These are phyloP conservation scores for Corymbia calophylla DNA, from an alignment of 441 rosid genomes.

Conservation along the genomic window DNA sequence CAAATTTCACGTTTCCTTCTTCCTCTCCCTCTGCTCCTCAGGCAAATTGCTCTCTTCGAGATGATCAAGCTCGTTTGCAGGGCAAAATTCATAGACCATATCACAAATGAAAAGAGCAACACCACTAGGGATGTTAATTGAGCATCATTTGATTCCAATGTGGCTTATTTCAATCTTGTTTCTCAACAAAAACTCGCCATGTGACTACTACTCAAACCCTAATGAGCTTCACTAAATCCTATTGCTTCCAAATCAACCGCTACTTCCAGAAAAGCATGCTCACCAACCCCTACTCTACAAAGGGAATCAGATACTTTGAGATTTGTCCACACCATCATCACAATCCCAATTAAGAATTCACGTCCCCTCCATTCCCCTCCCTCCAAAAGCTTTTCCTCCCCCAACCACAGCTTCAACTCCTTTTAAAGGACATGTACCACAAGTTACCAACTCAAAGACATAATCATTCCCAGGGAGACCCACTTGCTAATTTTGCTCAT, in stretches of 20 bases:
- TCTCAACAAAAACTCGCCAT: neutral
- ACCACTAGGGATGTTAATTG: neutral
- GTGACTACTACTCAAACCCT: neutral
- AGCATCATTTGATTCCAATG: neutral
- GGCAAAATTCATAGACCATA: neutral
- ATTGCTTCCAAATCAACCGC: slow-evolving; percentile 4
- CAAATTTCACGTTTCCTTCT: neutral
- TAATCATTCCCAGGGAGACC: slow-evolving; percentile 34
- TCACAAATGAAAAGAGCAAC: neutral
- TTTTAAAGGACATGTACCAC: slow-evolving; percentile 3
- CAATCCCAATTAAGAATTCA: slow-evolving; percentile 26
- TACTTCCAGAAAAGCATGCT: slow-evolving; percentile 1
- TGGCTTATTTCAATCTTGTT: neutral
- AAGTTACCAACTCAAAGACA: slow-evolving; percentile 23
- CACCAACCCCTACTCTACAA: slow-evolving; percentile 31
- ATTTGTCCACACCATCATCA: slow-evolving; percentile 18
- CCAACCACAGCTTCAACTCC: slow-evolving; percentile 22
- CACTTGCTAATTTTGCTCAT: slow-evolving; percentile 30
- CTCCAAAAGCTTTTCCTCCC: slow-evolving; percentile 16
- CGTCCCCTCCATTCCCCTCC: slow-evolving; percentile 33
- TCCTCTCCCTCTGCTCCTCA: neutral
- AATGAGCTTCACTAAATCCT: neutral
- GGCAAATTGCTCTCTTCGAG: neutral
- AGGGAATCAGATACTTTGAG: slow-evolving; percentile 20
- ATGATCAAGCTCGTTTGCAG: neutral